These are phyloP conservation scores for Tylopilus intermedius DNA, from an alignment of 768 basidiomycete species.

Conservation along the genomic window DNA sequence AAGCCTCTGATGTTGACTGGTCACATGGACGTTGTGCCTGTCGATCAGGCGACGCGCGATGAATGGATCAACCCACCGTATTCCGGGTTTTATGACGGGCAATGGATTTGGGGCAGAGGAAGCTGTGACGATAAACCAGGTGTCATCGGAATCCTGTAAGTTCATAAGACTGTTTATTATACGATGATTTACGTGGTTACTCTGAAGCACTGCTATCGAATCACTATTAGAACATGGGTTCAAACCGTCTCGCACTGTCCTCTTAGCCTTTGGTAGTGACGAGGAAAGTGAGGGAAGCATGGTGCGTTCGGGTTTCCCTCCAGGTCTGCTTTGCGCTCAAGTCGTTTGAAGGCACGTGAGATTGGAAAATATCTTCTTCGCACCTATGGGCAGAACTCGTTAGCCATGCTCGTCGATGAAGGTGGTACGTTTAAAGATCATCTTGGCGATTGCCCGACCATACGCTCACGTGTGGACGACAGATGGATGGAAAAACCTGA, in stretches of 20 bases:
- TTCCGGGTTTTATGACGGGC: constrained; percentile 42
- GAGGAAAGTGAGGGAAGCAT: constrained; percentile 39
- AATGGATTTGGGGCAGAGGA: constrained; percentile 47
- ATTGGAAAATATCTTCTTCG: constrained; percentile 39
- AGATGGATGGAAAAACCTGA: constrained; percentile 28
- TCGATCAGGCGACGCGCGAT: not conserved
- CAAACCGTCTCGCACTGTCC: constrained; percentile 27
- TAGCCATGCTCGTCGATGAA: constrained; percentile 58
- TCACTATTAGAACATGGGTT: constrained; percentile 27
- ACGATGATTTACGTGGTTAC: not conserved
- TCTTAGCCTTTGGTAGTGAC: constrained; percentile 42
- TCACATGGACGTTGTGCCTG: too few species aligned
- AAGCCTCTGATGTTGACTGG: too few species aligned
- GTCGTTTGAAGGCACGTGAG: constrained; percentile 36
- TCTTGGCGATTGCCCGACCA: not conserved
- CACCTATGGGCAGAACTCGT: constrained; percentile 42
- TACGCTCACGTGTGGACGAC: not conserved
- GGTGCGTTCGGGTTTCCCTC: constrained; percentile 23
- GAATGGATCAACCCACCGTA: constrained; percentile 48
- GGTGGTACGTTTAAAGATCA: constrained; percentile 33
- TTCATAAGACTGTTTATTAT: not conserved
- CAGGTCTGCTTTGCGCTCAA: not conserved
- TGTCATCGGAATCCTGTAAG: constrained; percentile 34
- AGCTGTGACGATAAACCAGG: constrained; percentile 41
- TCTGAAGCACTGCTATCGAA: constrained; percentile 26